Base-by-base conservation (phyloP, 164 flowering plant species). In the Stephania cephalantha region DNA sequence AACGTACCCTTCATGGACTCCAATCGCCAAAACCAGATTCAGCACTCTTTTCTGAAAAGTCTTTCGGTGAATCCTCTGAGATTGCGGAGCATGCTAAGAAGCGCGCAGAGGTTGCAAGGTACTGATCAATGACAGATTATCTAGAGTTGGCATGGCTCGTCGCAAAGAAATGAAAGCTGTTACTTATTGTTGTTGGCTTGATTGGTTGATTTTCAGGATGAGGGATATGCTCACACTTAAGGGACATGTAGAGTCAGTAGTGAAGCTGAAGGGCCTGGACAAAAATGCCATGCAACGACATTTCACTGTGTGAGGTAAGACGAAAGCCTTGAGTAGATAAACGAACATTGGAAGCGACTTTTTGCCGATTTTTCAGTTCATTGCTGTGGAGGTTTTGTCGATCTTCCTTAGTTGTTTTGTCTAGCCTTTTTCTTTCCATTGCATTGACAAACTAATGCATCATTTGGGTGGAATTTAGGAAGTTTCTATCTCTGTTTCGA, bases 1-100 rank as follows among this genome's bases (percentile, higher is more conserved):
- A 91, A 77, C 90, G 96, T 25, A 88, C 96, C 3, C 86, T 87
- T 7, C 93, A 91, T 17, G 94, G 94, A 8, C 91, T 90, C 11
- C 87, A 86, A 30, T 45, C 85, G 0, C 76, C 87, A 12, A 82
- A 79, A 11, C 25, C 79, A 5, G 9, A 78, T 5, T 69, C 25
- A 20, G 7, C 79, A 52, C 74, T 84, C 73, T 69, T 73, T 29
- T 85, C 85, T 29, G 80, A 81, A 69, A 84, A 13, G 71, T 78
- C 71, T 78, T 66, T 84, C 77, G 76, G 78, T 8, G 92, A 89
- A 78, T 71, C 81, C 77, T 79, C 85, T 50, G 92, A 89, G 71
- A 79, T 89, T 5, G 92, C 88, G 6, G 92, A 87, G 80, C 90
- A 86, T 71, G 92, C 92, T 44, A 87, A 84, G 85, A 87, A 73